These are phyloP conservation scores for Solanum chiquidenum DNA, from an alignment of 257 asterid species.

Conservation along the genomic window DNA sequence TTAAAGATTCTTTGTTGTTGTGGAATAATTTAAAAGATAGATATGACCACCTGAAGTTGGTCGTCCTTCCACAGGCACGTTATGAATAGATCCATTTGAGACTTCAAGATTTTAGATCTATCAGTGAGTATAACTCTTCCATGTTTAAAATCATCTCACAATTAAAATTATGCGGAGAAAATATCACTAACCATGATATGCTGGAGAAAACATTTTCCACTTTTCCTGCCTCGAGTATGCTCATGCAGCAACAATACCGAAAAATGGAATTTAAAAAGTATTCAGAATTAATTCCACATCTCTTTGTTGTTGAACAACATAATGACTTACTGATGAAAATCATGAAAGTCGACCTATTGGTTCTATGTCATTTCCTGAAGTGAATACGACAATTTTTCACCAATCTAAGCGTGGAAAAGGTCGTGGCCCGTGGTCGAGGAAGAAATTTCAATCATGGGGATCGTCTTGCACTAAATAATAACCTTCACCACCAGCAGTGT, in stretches of 20 bases:
- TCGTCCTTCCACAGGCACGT: not conserved
- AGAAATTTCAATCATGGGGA: not conserved
- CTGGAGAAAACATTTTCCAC: not conserved
- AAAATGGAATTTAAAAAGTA: not conserved
- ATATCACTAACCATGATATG: too few relatives aligned
- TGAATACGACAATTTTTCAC: not conserved
- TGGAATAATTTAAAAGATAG: too few relatives aligned
- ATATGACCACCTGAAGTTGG: not conserved
- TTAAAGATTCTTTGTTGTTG: too few relatives aligned
- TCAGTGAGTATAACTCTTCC: not conserved
- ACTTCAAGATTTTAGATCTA: too few relatives aligned
- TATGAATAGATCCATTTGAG: not conserved
- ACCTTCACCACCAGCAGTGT: not conserved
- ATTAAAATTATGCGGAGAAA: not conserved
- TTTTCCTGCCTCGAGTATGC: not conserved
- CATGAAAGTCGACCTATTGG: not conserved
- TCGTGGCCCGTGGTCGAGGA: not conserved
- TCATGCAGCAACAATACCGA: not conserved
- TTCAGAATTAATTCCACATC: not conserved
- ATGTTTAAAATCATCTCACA: not conserved
- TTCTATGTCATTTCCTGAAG: not conserved
- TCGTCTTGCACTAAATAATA: not conserved
- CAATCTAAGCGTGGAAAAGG: not conserved
- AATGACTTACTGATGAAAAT: not conserved
- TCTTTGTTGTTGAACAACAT: not conserved